phyloP scores from a whole-genome alignment of 2,329 filamentous ascomycete genomes.

The Cladosporium colombiae region DNA sequence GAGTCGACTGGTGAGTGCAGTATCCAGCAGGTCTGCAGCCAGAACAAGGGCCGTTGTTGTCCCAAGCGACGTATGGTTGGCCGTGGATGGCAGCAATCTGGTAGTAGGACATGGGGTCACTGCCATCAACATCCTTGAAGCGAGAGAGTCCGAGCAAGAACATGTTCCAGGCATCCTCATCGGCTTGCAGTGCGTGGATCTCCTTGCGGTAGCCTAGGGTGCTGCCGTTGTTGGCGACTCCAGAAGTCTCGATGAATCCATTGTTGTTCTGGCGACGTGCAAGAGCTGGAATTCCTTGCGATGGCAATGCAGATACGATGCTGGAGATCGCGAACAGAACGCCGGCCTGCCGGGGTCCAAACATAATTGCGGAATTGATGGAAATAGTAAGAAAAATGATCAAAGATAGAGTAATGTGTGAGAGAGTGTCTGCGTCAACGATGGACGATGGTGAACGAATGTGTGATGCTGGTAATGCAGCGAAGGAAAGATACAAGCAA shows the following conservation, averaged over 20 bases:
- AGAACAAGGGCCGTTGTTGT: conserved; percentile 22
- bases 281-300: not conserved
- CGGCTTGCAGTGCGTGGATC: conserved; percentile 19
- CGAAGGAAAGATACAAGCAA: conserved; percentile 13
- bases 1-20: conserved; percentile 25
- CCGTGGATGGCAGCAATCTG: conserved; percentile 26
- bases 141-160: conserved; percentile 21
- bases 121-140: conserved; percentile 18
- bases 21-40: conserved; percentile 28
- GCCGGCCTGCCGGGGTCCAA: conserved; percentile 18
- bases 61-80: conserved; percentile 23
- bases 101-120: conserved; percentile 24
- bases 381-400: not conserved
- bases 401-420: conserved; percentile 1
- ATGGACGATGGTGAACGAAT: conserved; percentile 5
- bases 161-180: conserved; percentile 24
- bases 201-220: conserved; percentile 20
- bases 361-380: not conserved
- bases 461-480: conserved; percentile 13
- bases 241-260: conserved; percentile 16
- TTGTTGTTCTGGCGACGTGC: conserved; percentile 1
- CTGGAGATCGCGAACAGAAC: conserved; percentile 12
- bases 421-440: conserved; percentile 11
- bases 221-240: not conserved
- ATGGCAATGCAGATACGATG: conserved; percentile 13